Evolutionary conservation across 2,329 filamentous ascomycete species (phyloP), one percentile per base, ranked within the genome.

Genomic region (Fusarium clavum): DNA sequence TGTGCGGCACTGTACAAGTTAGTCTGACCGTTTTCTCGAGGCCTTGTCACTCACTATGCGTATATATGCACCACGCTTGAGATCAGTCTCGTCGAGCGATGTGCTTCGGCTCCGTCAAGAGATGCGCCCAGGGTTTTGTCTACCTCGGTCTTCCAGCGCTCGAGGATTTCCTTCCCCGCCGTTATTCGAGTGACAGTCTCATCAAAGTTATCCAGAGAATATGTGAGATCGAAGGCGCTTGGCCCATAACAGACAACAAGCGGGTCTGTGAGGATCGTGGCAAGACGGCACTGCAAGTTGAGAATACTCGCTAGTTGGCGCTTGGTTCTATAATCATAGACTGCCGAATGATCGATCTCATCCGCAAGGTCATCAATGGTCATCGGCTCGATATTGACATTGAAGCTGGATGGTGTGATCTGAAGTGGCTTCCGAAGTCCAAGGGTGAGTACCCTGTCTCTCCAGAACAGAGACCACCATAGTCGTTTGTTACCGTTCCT

Each of bases 41-140:
- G 1, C 5, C 9, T 0, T 11, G 6, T 1, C 4, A 45, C 66
- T 60, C 22, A 71, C 68, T 65, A 54, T 1, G 60, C 64, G 32
- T 71, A 71, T 25, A 71, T 71, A 1, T 51, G 71, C 0, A 71
- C 41, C 1, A 69, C 60, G 14, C 64, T 71, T 0, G 68, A 71
- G 13, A 71, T 65, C 1, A 71, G 10, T 0, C 59, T 58, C 0
- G 66, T 57, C 0, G 68, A 71, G 16, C 56, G 41, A 20, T 71
- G 64, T 3, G 53, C 41, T 8, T 45, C 48, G 0, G 18, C 16
- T 0, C 44, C 27, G 1, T 5, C 27, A 1, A 69, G 49, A 8
- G 65, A 69, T 9, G 48, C 22, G 8, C 45, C 40, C 3, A 71
- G 34, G 1, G 34, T 32, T 11, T 29, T 12, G 6, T 64, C 62